A percentile compares a stretch with the other conserved stretches of the same genome.
Conservation (phyloP, 805 yeast species). For the Yarrowia phangngaensis region DNA sequence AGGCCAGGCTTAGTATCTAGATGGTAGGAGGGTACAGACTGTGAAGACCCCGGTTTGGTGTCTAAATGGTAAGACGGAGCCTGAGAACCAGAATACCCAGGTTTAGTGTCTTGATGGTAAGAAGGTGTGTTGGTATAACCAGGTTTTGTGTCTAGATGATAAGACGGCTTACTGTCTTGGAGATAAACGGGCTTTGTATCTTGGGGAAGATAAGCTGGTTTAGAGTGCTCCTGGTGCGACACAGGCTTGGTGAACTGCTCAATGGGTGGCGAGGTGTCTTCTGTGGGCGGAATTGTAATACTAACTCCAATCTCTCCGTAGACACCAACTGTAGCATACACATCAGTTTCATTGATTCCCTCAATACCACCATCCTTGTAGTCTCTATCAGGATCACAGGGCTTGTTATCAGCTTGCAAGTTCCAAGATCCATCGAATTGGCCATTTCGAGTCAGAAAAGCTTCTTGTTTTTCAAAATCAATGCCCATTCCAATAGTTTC, state of each 20-base stretch:
- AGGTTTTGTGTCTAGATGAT: not conserved
- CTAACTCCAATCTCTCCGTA: constrained; percentile 34
- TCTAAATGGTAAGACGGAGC: constrained; percentile 9
- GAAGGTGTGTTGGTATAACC: too few species aligned
- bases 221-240: constrained; percentile 1
- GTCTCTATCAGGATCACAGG: constrained; percentile 28
- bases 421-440: constrained; percentile 33
- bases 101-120: not conserved
- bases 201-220: not conserved
- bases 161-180: not conserved
- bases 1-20: constrained; percentile 10
- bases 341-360: constrained; percentile 32
- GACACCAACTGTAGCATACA: constrained; percentile 35
- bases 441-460: constrained; percentile 32
- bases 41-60: not conserved
- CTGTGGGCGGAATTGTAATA: constrained; percentile 31
- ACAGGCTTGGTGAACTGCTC: not conserved
- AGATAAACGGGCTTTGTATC: not conserved
- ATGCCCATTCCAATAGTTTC: constrained; percentile 35
- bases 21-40: not conserved
- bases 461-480: constrained; percentile 31
- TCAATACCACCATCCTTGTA: constrained; percentile 30
- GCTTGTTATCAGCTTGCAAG: constrained; percentile 28
- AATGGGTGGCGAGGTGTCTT: not conserved
- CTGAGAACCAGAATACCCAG: too few species aligned